Evolutionary conservation across 2,329 filamentous ascomycete genomes (phyloP).

Genomic region (Epichloe sylvatica): DNA sequence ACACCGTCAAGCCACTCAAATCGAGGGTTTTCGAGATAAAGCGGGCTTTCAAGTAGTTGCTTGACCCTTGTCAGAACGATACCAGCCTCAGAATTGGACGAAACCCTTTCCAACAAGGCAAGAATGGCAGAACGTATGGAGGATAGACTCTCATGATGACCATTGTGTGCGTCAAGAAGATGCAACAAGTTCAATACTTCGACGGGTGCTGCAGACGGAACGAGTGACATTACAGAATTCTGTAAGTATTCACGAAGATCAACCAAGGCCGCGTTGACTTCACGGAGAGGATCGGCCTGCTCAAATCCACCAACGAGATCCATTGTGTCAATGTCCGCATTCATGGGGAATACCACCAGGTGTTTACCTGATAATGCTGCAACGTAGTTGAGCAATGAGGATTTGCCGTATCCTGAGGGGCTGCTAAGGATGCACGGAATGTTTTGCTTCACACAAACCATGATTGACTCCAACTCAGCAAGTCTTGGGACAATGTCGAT

Average conservation of each 20-base stretch:
- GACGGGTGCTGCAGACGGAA: constrained; percentile 32
- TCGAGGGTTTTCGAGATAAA: constrained; percentile 54
- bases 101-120: constrained; percentile 26
- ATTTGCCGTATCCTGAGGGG: constrained; percentile 76
- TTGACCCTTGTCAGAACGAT: constrained; percentile 34
- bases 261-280: constrained; percentile 45
- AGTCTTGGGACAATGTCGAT: constrained; percentile 44
- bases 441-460: constrained; percentile 73
- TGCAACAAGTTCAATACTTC: constrained; percentile 38
- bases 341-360: constrained; percentile 74
- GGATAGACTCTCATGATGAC: constrained; percentile 24
- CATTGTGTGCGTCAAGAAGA: constrained; percentile 29
- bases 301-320: constrained; percentile 95
- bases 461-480: constrained; percentile 66
- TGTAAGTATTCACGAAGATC: constrained; percentile 38
- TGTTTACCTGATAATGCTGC: constrained; percentile 66
- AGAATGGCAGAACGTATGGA: constrained; percentile 25
- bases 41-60: constrained; percentile 36
- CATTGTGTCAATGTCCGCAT: constrained; percentile 91
- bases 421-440: constrained; percentile 86
- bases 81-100: constrained; percentile 32
- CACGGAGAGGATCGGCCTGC: constrained; percentile 70
- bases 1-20: constrained; percentile 97
- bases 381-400: constrained; percentile 61
- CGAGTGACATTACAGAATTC: constrained; percentile 30